Conservation (phyloP, 2,329 filamentous ascomycete genomes). For the Chrysosporium keratinophilum region DNA sequence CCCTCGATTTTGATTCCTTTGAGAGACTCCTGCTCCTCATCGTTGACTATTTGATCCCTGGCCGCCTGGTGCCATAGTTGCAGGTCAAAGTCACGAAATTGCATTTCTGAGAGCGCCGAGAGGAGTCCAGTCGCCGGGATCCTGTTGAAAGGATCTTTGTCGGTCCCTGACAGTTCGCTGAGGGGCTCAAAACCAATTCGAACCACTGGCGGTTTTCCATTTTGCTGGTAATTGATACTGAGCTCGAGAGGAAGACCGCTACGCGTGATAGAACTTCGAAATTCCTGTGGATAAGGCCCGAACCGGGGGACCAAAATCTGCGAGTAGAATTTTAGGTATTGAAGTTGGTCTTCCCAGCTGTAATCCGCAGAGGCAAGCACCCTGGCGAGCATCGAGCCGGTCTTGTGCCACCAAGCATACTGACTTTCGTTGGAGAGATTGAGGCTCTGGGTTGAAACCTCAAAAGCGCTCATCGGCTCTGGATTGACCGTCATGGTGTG, state of each 20-base stretch:
- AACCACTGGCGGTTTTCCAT: slow-evolving; percentile 3
- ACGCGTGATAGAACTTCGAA: slow-evolving; percentile 6
- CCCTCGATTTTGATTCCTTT: slow-evolving; percentile 2
- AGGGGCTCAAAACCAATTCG: slow-evolving; percentile 12
- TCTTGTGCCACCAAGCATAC: slow-evolving; percentile 19
- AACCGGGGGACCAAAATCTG: slow-evolving; percentile 17
- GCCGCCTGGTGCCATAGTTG: slow-evolving; percentile 5
- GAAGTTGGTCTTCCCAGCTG: slow-evolving; percentile 16
- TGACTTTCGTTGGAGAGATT: slow-evolving; percentile 14
- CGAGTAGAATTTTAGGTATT: slow-evolving; percentile 14
- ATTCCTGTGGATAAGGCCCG: slow-evolving; percentile 14
- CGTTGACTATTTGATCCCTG: slow-evolving; percentile 7
- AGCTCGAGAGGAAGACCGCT: slow-evolving; percentile 12
- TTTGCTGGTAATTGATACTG: slow-evolving; percentile 14
- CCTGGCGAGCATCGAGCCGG: slow-evolving; percentile 16
- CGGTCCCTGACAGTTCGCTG: slow-evolving; percentile 2
- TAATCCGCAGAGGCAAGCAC: slow-evolving; percentile 16
- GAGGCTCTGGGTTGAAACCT: slow-evolving; percentile 2
- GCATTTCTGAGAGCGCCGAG: neutral
- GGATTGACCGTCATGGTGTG: neutral
- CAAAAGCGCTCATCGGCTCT: neutral
- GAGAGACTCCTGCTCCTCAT: slow-evolving; percentile 4
- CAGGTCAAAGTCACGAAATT: slow-evolving; percentile 1
- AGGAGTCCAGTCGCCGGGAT: slow-evolving; percentile 1
- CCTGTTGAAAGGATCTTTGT: slow-evolving; percentile 12